Evolutionary conservation across 352 stramenopile species (phyloP).

Genomic region (Pythium guiyangense): DNA sequence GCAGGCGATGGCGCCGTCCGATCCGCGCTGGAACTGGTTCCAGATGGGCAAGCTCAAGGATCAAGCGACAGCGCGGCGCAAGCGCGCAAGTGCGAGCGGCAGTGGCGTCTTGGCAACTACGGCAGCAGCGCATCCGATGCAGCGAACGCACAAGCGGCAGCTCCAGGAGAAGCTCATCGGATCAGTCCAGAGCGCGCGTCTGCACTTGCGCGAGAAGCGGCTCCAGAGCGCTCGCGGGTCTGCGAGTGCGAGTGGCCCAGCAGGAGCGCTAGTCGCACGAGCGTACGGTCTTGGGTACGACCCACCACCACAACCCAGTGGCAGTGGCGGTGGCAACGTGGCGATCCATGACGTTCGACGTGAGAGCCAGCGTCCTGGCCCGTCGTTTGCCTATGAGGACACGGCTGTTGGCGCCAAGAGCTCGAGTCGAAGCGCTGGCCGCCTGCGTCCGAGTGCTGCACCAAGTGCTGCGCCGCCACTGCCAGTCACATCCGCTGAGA

Average conservation of each 20-base stretch:
- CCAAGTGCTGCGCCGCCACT: neutral
- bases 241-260: neutral
- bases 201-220: constrained; percentile 46
- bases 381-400: neutral
- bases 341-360: no score
- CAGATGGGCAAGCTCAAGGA: constrained; percentile 34
- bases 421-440: neutral
- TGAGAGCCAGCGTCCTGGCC: no score
- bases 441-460: neutral
- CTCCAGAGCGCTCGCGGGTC: constrained; percentile 13
- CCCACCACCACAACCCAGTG: constrained; percentile 1
- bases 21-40: constrained; percentile 45
- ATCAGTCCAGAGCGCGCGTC: constrained; percentile 39
- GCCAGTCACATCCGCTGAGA: neutral
- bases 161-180: constrained; percentile 20
- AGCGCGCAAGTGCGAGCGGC: no score
- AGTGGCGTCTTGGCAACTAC: neutral
- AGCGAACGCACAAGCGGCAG: constrained; percentile 2
- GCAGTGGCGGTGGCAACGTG: neutral
- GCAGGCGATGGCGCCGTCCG: constrained; percentile 22
- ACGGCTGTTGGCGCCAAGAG: neutral
- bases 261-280: neutral
- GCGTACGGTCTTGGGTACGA: constrained; percentile 8
- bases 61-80: neutral
- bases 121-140: neutral